Base-by-base conservation (phyloP, 2,329 filamentous ascomycete genomes). In the Cryphonectria radicalis region DNA sequence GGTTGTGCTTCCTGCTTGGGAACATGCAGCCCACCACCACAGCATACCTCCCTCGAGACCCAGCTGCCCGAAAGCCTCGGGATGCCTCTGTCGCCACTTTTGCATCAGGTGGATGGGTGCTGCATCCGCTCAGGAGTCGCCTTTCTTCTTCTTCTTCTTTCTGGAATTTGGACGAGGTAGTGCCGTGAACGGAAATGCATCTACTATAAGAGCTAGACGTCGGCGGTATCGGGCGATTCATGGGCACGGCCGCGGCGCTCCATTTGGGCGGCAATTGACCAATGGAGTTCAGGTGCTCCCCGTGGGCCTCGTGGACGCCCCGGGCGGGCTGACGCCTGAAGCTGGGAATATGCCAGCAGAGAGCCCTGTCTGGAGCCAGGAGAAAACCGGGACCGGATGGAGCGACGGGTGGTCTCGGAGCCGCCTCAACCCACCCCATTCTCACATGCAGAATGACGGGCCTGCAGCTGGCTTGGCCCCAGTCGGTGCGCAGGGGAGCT, bases 331-430 rank as follows among this genome's bases (percentile, higher is more conserved):
- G 65, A 46, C 37, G 65, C 37, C 14, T 17, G 35, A 28, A 43
- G 50, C 65, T 43, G 65, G 65, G 65, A 59, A 59, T 37, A 59
- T 67, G 65, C 65, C 65, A 67, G 65, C 53, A 67, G 11, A n/a
- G 37, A 14, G 25, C 22, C 25, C 62, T 11, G 40, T 32, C 46
- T 55, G 35, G 7, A 1, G 22, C 46, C 11, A 46, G n/a, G 63
- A 25, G 17, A 32, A 53, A 32, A 17, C 19, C 43, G 64, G 64
- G 43, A 35, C 46, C n/a, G 17, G 32, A 22, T 66, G 42, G 14
- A 35, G 14, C 19, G 32, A 42, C 65, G 65, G 65, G 65, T 67
- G 32, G 55, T 59, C n/a, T 67, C 65, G 65, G 65, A 67, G 59
- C 42, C 8, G 35, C 53, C n/a, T 67, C 59, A 35, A 19, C 32